Conservation (phyloP, 805 yeast genomes). For the Ogataea angusta region DNA sequence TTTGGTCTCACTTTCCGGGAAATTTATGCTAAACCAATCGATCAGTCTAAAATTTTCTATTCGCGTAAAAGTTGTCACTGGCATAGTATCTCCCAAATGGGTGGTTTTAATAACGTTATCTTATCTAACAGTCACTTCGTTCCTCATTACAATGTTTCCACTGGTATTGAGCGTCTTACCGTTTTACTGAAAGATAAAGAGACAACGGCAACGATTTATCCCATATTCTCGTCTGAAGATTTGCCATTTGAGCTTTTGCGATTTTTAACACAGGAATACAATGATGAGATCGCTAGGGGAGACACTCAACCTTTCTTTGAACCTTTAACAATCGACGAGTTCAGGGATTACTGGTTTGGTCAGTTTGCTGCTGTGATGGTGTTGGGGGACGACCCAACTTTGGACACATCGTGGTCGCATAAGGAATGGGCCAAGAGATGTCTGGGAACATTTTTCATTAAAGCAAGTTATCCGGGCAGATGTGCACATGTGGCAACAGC, state of each 20-base stretch:
- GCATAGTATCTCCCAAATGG: slow-evolving; percentile 23
- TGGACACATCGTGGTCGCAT: slow-evolving; percentile 36
- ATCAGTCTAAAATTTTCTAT: slow-evolving; percentile 2
- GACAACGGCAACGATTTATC: slow-evolving; percentile 90
- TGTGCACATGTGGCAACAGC: slow-evolving; percentile 92
- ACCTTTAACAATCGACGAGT: slow-evolving; percentile 69
- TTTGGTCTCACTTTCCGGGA: neutral
- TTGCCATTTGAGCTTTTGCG: slow-evolving; percentile 77
- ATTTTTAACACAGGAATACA: slow-evolving; percentile 86
- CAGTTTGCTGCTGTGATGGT: slow-evolving; percentile 75
- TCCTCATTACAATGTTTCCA: slow-evolving; percentile 29
- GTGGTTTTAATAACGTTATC: slow-evolving; percentile 31
- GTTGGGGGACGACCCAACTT: slow-evolving; percentile 63
- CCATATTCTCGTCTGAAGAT: slow-evolving; percentile 62
- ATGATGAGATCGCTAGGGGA: slow-evolving; percentile 87
- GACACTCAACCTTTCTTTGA: slow-evolving; percentile 86
- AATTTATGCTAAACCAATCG: neutral
- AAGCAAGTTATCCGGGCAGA: slow-evolving; percentile 90
- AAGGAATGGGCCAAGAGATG: slow-evolving; percentile 92
- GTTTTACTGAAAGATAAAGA: slow-evolving; percentile 82
- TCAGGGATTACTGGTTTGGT: slow-evolving; percentile 85
- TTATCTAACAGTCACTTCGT: slow-evolving; percentile 30
- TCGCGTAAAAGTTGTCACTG: slow-evolving; percentile 18
- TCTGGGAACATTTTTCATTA: slow-evolving; percentile 79
- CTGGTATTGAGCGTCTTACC: slow-evolving; percentile 59